Percentiles rank a stretch among this genome's conserved stretches.
Evolutionary conservation across 371 early-diverging fungal species (phyloP).

Genomic region (Actinomortierella ambigua): DNA sequence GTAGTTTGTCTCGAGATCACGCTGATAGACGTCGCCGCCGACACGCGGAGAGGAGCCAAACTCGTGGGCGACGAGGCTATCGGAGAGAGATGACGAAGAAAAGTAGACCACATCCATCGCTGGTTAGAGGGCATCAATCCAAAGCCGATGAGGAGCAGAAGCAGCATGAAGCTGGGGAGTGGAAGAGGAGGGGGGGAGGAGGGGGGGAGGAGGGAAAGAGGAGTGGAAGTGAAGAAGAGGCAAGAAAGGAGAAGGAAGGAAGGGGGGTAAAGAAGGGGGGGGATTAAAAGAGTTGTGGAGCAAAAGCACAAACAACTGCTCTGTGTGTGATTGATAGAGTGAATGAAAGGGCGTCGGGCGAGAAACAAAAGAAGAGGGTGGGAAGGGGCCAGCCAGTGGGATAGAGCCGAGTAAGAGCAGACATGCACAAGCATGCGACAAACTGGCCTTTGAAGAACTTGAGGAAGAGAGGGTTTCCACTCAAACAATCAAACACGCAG

Average conservation of each 20-base stretch:
- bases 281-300: too few species aligned
- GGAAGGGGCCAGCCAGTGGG: too few species aligned
- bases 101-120: background rate
- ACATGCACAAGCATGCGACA: too few species aligned
- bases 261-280: too few species aligned
- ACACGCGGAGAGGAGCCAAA: constrained; percentile 37
- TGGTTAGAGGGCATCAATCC: background rate
- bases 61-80: constrained; percentile 21
- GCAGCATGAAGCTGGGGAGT: background rate
- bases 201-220: background rate
- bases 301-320: too few species aligned
- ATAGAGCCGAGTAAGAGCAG: too few species aligned
- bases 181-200: background rate
- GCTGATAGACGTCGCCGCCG: constrained; percentile 73
- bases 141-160: constrained; percentile 1
- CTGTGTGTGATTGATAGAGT: too few species aligned
- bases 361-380: too few species aligned
- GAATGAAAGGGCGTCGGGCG: too few species aligned
- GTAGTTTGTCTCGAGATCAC: constrained; percentile 83
- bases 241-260: background rate
- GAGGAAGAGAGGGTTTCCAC: too few species aligned
- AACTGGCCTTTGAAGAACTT: too few species aligned
- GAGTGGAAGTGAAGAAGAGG: constrained; percentile 1
- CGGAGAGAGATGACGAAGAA: background rate
- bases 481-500: too few species aligned